phyloP scores from a whole-genome alignment of 306 rosid species.

The Boehmeria nivea region DNA sequence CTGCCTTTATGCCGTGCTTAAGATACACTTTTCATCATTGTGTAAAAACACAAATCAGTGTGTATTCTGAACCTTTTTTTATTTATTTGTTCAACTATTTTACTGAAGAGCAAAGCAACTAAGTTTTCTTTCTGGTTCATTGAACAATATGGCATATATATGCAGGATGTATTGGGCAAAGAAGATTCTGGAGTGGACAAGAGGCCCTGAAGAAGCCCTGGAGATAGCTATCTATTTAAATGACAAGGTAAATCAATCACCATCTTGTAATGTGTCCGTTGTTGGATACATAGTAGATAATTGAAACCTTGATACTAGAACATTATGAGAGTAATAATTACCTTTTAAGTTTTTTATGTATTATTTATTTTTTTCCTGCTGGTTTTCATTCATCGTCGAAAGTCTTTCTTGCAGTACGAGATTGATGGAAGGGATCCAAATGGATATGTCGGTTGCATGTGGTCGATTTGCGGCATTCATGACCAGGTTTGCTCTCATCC shows the following conservation, averaged over 20 bases:
- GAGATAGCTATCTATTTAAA: constrained; percentile 66
- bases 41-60: too few species aligned
- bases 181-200: constrained; percentile 95
- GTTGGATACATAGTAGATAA: too few species aligned
- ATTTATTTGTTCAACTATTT: too few species aligned
- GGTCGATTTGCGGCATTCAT: constrained; percentile 91
- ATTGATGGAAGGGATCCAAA: constrained; percentile 91
- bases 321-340: too few species aligned
- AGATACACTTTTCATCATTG: background rate
- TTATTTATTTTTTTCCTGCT: too few species aligned
- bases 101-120: too few species aligned
- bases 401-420: constrained; percentile 56
- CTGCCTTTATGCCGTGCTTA: too few species aligned
- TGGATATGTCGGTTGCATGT: constrained; percentile 94
- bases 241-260: constrained; percentile 51
- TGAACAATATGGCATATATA: constrained; percentile 4
- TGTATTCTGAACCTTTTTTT: too few species aligned
- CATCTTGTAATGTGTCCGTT: too few species aligned
- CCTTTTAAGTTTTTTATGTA: too few species aligned
- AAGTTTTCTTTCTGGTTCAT: background rate
- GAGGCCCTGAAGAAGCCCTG: constrained; percentile 93
- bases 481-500: constrained; percentile 94
- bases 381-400: too few species aligned
- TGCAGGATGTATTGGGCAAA: constrained; percentile 98
- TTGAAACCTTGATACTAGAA: too few species aligned